A percentile compares a stretch with the other conserved stretches of the same genome.
phyloP scores from a whole-genome alignment of 805 yeast genomes.

The Saccharomycodes ludwigii region DNA sequence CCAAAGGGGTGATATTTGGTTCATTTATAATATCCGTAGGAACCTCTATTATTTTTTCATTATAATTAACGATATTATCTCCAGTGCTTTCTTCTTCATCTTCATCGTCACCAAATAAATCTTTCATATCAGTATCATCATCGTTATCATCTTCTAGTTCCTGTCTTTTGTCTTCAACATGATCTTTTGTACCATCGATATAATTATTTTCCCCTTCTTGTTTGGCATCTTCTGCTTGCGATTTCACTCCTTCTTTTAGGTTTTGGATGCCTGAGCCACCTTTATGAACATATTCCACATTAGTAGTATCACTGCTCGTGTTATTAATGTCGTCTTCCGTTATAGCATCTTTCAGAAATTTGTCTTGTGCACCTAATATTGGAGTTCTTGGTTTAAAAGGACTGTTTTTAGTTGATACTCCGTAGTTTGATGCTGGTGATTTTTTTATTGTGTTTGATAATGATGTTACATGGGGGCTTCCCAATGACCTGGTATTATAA shows the following conservation, averaged over 20 bases:
- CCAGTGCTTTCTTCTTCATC: constrained; percentile 22
- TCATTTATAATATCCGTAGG: constrained; percentile 4
- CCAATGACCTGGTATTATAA: too few relatives aligned
- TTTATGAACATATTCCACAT: too few relatives aligned
- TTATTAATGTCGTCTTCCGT: too few relatives aligned
- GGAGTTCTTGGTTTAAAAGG: too few relatives aligned
- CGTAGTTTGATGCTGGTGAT: too few relatives aligned
- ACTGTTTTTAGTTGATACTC: too few relatives aligned
- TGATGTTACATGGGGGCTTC: too few relatives aligned
- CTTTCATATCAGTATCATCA: constrained; percentile 16
- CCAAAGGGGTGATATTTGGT: constrained; percentile 12
- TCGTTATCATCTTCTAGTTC: constrained; percentile 8
- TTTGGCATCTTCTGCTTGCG: not conserved
- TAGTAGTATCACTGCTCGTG: too few relatives aligned
- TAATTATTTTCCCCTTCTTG: constrained; percentile 14
- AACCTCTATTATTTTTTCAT: constrained; percentile 12
- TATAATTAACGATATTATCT: constrained; percentile 26
- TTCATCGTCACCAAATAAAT: constrained; percentile 24
- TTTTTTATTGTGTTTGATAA: too few relatives aligned
- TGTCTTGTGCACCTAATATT: too few relatives aligned
- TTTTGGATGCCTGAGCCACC: too few relatives aligned
- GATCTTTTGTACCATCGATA: constrained; percentile 16
- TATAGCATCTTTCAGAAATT: too few relatives aligned
- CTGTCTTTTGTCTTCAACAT: constrained; percentile 8
- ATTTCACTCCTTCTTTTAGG: not conserved